Conservation (phyloP, 2,329 filamentous ascomycete species). For the Trichoderma pleuroti region DNA sequence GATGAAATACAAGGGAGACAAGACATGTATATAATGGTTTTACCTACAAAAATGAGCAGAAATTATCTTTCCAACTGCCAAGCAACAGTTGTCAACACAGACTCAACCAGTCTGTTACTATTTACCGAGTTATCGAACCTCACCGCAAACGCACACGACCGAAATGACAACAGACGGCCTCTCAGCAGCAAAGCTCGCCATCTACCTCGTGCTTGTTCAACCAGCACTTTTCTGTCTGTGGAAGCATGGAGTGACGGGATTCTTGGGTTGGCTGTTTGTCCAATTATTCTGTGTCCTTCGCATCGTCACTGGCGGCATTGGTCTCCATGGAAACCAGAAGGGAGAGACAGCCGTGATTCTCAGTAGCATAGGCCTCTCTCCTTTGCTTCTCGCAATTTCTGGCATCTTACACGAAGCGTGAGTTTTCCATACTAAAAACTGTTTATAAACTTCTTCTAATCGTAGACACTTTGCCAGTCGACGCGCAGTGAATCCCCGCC, state of each 20-base stretch:
- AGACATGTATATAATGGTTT: neutral
- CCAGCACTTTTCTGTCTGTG: neutral
- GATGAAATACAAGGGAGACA: neutral
- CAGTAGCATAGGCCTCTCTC: constrained; percentile 1
- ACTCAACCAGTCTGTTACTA: neutral
- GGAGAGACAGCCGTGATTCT: neutral
- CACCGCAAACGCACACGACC: neutral
- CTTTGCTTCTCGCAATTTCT: neutral
- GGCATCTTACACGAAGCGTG: constrained; percentile 1
- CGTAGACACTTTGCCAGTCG: neutral
- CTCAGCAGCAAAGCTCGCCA: neutral
- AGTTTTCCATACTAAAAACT: neutral
- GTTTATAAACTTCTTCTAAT: neutral
- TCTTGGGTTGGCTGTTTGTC: neutral
- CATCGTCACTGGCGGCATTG: constrained; percentile 1
- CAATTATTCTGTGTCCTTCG: constrained; percentile 1
- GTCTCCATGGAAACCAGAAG: neutral
- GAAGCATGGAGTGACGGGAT: neutral
- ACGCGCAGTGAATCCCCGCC: constrained; percentile 1
- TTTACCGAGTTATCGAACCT: neutral
- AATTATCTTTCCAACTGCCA: neutral
- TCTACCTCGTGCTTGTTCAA: neutral
- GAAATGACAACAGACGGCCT: neutral
- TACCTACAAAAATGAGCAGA: neutral
- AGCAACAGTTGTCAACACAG: neutral